Evolutionary conservation across 2,329 filamentous ascomycete genomes (phyloP), one percentile per base, ranked within the genome.

Genomic region (Botrytis porri): DNA sequence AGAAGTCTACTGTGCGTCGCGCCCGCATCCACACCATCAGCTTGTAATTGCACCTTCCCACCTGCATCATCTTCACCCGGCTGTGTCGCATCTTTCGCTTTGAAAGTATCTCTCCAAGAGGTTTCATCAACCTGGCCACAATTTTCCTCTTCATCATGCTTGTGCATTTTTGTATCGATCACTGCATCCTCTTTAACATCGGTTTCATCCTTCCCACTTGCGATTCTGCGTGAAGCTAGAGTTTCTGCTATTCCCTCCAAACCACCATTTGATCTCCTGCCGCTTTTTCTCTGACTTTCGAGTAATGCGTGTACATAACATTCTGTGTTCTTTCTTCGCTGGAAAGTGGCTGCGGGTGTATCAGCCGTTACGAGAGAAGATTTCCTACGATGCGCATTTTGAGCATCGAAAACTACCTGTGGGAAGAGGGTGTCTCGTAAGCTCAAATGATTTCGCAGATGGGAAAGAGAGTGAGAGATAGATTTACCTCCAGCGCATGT

Each of bases 221-320:
- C 74, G 32, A 75, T 75, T 25, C 71, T 73, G 25, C 70, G 65
- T 12, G 75, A 64, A 70, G 74, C 73, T 35, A 80, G 60, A 22
- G 76, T 76, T 62, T 80, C 78, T 22, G 77, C 78, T 57, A 81
- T 79, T 16, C 75, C 75, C 29, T 81, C 77, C 4, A 81, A 73
- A 22, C 74, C 75, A 63, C 76, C 73, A 80, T 80, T 70, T 76
- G 80, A 29, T 79, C 81, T 71, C 32, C 71, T 70, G 2, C 77
- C 76, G 45, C 77, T 73, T 48, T 75, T 76, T n/a, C 84, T 84
- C 78, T 91, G 88, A 64, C 82, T 85, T 70, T 91, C 88, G 74
- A 92, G 84, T 69, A 91, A 85, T 73, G 90, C 87, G 79, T 92
- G 90, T 45, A 92, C 89, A 54, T 91, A 84, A 77, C 89, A 92